Base-by-base conservation (phyloP, 306 rosid genomes). In the Lupinus albus region DNA sequence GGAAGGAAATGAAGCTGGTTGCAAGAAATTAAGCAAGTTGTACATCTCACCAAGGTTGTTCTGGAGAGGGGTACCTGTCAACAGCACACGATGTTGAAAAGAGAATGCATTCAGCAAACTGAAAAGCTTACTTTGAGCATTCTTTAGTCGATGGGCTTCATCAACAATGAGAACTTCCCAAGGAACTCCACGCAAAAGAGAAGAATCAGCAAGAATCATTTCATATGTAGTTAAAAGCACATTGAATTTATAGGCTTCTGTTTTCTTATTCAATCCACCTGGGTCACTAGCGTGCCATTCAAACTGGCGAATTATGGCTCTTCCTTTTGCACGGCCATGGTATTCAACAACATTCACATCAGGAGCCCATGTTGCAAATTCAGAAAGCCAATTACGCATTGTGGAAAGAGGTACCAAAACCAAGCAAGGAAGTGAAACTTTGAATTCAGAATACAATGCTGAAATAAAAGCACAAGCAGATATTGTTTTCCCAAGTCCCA, bases 81-180 rank as follows among this genome's bases (percentile, higher is more conserved):
- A 81, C 79, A 94, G 89, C 64, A 94, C 84, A 13, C 99, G 97
- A 55, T 94, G 99, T 53, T 91, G 99, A 78, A 94, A 94, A 67
- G 96, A 94, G 82, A 91, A 85, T 12, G 97, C 49, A 73, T 94
- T 94, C 10, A 94, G 96, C 88, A 91, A 79, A 84, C 99, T 88
- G 85, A 94, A 94, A 80, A 94, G 96, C 85, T 91, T 94, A 80
- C 99, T 94, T 81, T 71, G 96, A 67, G 99, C 88, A 84, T 94
- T 94, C 78, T 94, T 94, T 78, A 94, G 78, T 49, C 99, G 95
- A 81, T 94, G 99, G 20, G 97, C 99, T 78, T 94, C 99, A 45
- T 94, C 99, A 45, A 94, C 99, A 79, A 94, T 73, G 77, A 94
- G 99, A 82, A 91, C 97, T 84, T 94, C 99, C 99, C 99, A 94